Evolutionary conservation across 1,284 basidiomycete genomes (phyloP), one percentile per base, ranked within the genome.

Genomic region (Takashimella tepidaria): DNA sequence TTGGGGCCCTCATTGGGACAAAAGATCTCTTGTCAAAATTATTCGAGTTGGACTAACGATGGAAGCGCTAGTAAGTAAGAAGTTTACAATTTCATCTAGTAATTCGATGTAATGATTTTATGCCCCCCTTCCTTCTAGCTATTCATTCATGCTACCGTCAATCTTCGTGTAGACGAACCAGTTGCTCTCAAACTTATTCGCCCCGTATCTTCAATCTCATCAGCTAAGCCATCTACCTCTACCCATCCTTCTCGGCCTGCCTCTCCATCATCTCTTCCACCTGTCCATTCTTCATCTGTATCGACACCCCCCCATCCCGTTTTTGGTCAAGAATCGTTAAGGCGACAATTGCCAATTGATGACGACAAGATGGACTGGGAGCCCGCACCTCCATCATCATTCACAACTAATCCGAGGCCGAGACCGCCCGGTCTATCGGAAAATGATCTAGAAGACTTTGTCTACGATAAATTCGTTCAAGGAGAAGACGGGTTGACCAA

Each of bases 331-430:
- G 44, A 59, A 1, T 69, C 70, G 0, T 54, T 69, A 0, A 37
- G 53, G 2, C 46, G 25, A 22, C 45, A 41, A 16, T n/a, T 21
- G 27, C 40, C 25, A 37, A 25, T 10, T 31, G 19, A 54, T 12
- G 24, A 20, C 26, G 45, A 47, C 8, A 37, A 47, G n/a, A 74
- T 74, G 72, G 72, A 74, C 41, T 74, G 72, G 72, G 72, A 74
- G 52, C 68, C 70, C 5, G 58, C 62, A 0, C 53, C 56, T 13
- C 44, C 53, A 2, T 22, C 56, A 12, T 53, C 54, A 2, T 51
- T 44, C 11, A 55, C 57, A n/a, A 24, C 26, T 42, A n/a, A 27
- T 12, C 21, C 45, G 25, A 24, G 22, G 12, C 31, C 31, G 16
- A n/a, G 48, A 23, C 41, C 52, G 16, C 31, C 43, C 21, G 19